phyloP scores from a whole-genome alignment of 257 asterid species.

The Sherardia arvensis region DNA sequence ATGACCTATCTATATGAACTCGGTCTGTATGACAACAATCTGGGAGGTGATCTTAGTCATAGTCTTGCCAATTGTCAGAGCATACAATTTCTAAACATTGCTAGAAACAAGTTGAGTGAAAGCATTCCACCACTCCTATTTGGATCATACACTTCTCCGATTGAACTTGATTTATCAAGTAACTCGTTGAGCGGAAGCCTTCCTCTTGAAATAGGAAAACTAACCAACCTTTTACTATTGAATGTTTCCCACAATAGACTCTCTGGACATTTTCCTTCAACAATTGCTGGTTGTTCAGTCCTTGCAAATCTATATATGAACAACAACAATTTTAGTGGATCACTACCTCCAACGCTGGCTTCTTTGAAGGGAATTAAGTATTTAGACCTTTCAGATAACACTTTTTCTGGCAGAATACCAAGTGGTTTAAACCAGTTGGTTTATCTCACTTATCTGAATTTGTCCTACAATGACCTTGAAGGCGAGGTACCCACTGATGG shows the following conservation, averaged over 20 bases:
- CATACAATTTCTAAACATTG: constrained; percentile 9
- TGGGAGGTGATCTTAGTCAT: constrained; percentile 15
- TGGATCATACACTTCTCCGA: constrained; percentile 7
- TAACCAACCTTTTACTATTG: background rate
- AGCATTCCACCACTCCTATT: constrained; percentile 3
- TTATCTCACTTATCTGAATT: background rate
- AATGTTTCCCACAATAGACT: background rate
- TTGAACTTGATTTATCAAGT: constrained; percentile 9
- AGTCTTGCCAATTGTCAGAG: constrained; percentile 7
- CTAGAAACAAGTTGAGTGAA: constrained; percentile 19
- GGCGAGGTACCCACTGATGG: constrained; percentile 15
- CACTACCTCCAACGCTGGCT: background rate
- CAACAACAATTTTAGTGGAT: background rate
- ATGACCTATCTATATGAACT: constrained; percentile 11
- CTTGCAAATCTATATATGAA: background rate
- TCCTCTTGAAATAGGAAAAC: background rate
- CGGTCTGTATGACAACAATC: background rate
- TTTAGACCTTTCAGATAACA: background rate
- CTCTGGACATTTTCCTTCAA: constrained; percentile 9
- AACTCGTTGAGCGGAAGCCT: constrained; percentile 12
- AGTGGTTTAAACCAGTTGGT: background rate
- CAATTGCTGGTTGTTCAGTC: constrained; percentile 7
- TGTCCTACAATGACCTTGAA: constrained; percentile 16
- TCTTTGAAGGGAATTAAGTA: background rate
- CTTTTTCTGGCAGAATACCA: background rate